phyloP scores from a whole-genome alignment of 805 yeast genomes.

The Candida morakotiae region DNA sequence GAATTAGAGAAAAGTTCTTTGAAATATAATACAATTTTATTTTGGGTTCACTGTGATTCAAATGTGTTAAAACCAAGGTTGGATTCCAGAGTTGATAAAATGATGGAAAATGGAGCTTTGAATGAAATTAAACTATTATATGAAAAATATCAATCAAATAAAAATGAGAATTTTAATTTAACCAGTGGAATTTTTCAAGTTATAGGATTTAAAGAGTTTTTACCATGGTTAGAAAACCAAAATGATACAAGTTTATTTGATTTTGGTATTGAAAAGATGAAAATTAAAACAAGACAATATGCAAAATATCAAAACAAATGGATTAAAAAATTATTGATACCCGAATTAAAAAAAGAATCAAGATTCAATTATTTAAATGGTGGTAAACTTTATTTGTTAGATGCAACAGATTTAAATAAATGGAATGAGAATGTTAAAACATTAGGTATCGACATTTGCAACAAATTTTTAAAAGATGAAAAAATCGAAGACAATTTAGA shows the following conservation, averaged over 20 bases:
- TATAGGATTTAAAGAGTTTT: slow-evolving; percentile 86
- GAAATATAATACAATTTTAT: slow-evolving; percentile 58
- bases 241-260: slow-evolving; percentile 21
- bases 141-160: slow-evolving; percentile 31
- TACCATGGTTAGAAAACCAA: slow-evolving; percentile 55
- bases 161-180: slow-evolving; percentile 26
- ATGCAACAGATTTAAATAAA: slow-evolving; percentile 64
- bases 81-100: slow-evolving; percentile 76
- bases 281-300: slow-evolving; percentile 76
- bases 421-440: slow-evolving; percentile 60
- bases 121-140: slow-evolving; percentile 65
- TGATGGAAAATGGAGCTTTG: slow-evolving; percentile 69
- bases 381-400: slow-evolving; percentile 62
- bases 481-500: background rate
- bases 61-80: slow-evolving; percentile 55
- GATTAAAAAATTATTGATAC: slow-evolving; percentile 69
- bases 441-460: slow-evolving; percentile 52
- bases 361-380: slow-evolving; percentile 48
- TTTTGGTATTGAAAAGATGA: slow-evolving; percentile 70
- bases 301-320: slow-evolving; percentile 88
- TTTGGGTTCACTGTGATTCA: slow-evolving; percentile 79
- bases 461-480: slow-evolving; percentile 21
- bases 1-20: slow-evolving; percentile 44
- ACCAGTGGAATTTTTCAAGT: slow-evolving; percentile 90
- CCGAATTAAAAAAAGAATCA: slow-evolving; percentile 51